Base-by-base conservation (phyloP, 2,329 filamentous ascomycete species). In the Rutstroemia sp. region DNA sequence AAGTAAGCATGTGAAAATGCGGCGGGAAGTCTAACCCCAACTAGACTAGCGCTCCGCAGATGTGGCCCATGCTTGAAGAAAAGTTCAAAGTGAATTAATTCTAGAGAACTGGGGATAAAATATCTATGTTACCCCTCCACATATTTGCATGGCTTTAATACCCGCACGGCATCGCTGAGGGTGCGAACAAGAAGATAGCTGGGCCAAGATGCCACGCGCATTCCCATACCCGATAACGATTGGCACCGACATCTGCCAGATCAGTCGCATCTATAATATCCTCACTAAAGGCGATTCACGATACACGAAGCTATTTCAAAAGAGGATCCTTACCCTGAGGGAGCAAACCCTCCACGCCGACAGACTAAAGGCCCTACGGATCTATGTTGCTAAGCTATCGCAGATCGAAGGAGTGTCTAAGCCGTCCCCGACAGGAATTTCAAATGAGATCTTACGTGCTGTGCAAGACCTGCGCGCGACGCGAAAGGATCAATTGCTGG, bases 211-310 rank as follows among this genome's bases (percentile, higher is more conserved):
- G 61, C 62, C 57, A 38, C 62, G 59, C 38, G 73, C 74, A 0
- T 89, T 92, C 64, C 84, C 86, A 1, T 75, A 83, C n/a, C 75
- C 83, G 1, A 67, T 92, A 14, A 78, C 78, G 49, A 74, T 95
- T 52, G 91, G 91, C 57, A 92, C 82, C 48, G 91, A 95, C 68
- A 86, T 95, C 56, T 90, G 88, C 70, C 78, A 78, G 57, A 79
- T 90, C 57, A 71, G 77, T 0, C 83, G 90, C 55, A 82, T 95
- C 34, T 42, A 30, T 2, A 42, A 49, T 4, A 56, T 64, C 21
- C 37, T 64, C 7, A 54, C 30, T 7, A 50, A 51, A 39, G n/a
- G 51, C 19, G 47, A 41, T 17, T 41, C 51, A 2, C 27, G 41
- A 9, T 34, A 25, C 25, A 53, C 54, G 5, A n/a, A 30, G 12